Base-by-base conservation (phyloP, 2,329 filamentous ascomycete species). In the Plenodomus tracheiphilus region DNA sequence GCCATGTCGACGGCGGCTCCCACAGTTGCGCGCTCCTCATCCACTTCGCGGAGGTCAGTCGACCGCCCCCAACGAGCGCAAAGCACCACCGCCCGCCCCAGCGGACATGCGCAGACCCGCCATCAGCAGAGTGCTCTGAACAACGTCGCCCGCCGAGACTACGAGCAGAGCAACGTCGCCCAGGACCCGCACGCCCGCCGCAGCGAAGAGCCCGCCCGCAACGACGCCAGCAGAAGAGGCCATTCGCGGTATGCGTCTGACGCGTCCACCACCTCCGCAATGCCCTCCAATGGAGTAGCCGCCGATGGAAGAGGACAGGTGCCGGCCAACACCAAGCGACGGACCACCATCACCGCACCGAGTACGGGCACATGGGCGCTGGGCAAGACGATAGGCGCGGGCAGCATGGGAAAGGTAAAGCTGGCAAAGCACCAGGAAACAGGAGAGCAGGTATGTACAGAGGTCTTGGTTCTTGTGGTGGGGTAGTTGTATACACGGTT, bases 401-500 rank as follows among this genome's bases (percentile, higher is more conserved):
- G 94, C 42, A 97, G 93, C 73, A 99, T 99, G 94, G 94, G 94
- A 58, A 97, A 97, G 74, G 94, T 99, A 55, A 97, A 97, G 77
- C 79, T 99, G 59, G 94, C 94, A 19, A 89, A 89, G 64, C 95
- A 95, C 74, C 82, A 88, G 61, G 92, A 96, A 65, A 89, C 89
- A 17, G 89, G 88, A 62, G 94, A 97, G 78, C 89, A 97, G 85
- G 91, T 92, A 76, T 64, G 81, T 62, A 13, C 28, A 32, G 4
- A 30, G 34, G 39, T 19, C 19, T 30, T 40, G 21, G 40, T 18
- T 19, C 25, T 18, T 28, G 16, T 37, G 30, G 22, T 36, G 42
- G 28, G 28, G 28, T 11, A 32, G 22, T 25, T 25, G 5, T 10
- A 25, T 10, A 25, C 22, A 25, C 22, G 10, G 22, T 25, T 25